Evolutionary conservation across 305 asterid species (phyloP).

Genomic region (Fraxinus latifolia): DNA sequence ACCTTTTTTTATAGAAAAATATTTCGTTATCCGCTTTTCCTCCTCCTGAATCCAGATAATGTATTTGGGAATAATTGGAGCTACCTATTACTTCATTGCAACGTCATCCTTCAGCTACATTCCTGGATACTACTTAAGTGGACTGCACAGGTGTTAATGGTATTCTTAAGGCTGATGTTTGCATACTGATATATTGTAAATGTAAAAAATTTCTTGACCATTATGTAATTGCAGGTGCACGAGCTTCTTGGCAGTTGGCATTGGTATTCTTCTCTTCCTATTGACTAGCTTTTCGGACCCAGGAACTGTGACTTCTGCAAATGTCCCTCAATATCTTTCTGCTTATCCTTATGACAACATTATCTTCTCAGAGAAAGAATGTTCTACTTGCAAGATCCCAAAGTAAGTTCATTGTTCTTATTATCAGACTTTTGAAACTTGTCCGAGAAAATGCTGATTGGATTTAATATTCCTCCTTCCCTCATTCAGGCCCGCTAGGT

Average conservation of each 20-base stretch:
- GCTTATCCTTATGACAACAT: constrained; percentile 85
- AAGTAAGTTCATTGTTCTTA: constrained; percentile 50
- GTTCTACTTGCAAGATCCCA: constrained; percentile 90
- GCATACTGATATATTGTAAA: constrained; percentile 12
- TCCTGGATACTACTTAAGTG: constrained; percentile 86
- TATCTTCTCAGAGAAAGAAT: constrained; percentile 76
- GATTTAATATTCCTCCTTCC: constrained; percentile 18
- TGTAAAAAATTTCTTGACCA: constrained; percentile 22
- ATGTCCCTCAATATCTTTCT: constrained; percentile 71
- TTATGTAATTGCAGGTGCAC: constrained; percentile 53
- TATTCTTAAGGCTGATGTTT: constrained; percentile 20
- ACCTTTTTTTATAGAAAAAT: not conserved
- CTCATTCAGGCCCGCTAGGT: constrained; percentile 83
- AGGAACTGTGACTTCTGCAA: constrained; percentile 72
- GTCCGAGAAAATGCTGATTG: constrained; percentile 15
- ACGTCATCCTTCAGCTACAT: constrained; percentile 68
- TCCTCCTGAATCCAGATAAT: constrained; percentile 54
- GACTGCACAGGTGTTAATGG: constrained; percentile 64
- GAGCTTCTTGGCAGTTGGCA: constrained; percentile 87
- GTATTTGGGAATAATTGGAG: constrained; percentile 74
- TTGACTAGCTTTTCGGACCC: constrained; percentile 98
- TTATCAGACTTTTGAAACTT: constrained; percentile 14
- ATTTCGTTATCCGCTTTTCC: constrained; percentile 18
- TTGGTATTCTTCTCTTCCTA: constrained; percentile 79
- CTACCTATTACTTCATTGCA: constrained; percentile 62